Evolutionary conservation across 163 green algal genomes (phyloP).

Genomic region (Chlorella variabilis): DNA sequence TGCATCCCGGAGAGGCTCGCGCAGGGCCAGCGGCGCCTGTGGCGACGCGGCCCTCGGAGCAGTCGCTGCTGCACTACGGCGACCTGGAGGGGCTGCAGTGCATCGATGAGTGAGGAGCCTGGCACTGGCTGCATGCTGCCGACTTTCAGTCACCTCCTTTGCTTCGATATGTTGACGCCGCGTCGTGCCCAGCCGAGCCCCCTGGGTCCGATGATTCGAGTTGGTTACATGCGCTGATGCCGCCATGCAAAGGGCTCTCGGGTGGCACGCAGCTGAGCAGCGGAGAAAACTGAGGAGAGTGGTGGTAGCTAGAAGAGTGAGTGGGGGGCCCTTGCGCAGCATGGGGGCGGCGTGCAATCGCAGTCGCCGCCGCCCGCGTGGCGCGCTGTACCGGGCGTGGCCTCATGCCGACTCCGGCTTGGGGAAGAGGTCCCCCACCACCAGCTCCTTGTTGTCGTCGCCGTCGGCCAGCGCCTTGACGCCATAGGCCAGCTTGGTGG

Average conservation of each 20-base stretch:
- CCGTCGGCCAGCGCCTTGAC: slow-evolving; percentile 78
- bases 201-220: no score
- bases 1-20: neutral
- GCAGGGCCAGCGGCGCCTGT: neutral
- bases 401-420: slow-evolving; percentile 19
- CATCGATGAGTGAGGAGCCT: neutral
- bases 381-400: no score
- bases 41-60: neutral
- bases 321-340: no score
- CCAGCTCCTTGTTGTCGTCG: slow-evolving; percentile 58
- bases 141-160: neutral
- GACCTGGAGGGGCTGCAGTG: neutral
- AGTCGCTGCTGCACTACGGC: slow-evolving; percentile 4
- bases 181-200: no score
- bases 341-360: no score
- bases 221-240: neutral
- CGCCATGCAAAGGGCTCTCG: no score
- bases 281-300: neutral
- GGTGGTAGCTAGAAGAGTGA: no score
- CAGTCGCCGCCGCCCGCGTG: no score
- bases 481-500: slow-evolving; percentile 84
- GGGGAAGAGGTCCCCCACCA: slow-evolving; percentile 48
- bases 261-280: no score
- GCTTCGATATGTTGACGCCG: no score
- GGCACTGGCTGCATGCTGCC: neutral